Evolutionary conservation across 495 filamentous ascomycete genomes (phyloP).

Genomic region (Amphirosellinia nigrospora): DNA sequence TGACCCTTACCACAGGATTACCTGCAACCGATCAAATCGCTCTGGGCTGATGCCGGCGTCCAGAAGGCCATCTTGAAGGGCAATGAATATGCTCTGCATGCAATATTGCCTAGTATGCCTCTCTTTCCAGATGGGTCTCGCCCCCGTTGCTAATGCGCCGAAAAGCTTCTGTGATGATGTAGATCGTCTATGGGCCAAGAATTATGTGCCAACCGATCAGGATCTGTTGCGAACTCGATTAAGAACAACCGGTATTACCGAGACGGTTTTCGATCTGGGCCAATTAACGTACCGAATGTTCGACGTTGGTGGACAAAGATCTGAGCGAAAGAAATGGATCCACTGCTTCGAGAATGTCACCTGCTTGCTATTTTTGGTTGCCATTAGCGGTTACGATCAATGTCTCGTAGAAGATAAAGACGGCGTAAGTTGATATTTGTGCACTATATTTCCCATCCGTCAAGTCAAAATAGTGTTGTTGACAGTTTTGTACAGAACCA

Average conservation of each 20-base stretch:
- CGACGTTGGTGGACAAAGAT: conserved; percentile 95
- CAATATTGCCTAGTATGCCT: conserved; percentile 87
- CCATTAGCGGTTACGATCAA: conserved; percentile 96
- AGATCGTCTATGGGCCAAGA: conserved; percentile 83
- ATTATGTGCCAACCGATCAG: conserved; percentile 95
- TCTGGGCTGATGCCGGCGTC: conserved; percentile 86
- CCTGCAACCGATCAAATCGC: conserved; percentile 76
- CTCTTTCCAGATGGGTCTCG: background rate
- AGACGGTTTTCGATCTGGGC: conserved; percentile 94
- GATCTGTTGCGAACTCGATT: conserved; percentile 92
- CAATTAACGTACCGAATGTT: conserved; percentile 98
- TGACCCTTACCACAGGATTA: conserved; percentile 74
- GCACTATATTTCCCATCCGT: background rate
- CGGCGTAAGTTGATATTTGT: conserved; percentile 68
- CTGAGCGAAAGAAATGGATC: conserved; percentile 99
- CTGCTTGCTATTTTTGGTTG: conserved; percentile 90
- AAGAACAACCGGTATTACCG: conserved; percentile 95
- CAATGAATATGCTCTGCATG: conserved; percentile 95
- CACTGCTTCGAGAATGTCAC: conserved; percentile 99
- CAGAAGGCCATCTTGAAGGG: conserved; percentile 86
- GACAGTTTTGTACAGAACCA: conserved; percentile 74
- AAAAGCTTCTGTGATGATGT: conserved; percentile 88
- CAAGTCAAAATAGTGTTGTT: conserved; percentile 20
- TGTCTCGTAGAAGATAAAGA: conserved; percentile 97
- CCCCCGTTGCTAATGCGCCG: conserved; percentile 19